Conservation (phyloP, 2,329 filamentous ascomycete genomes). For the Didymella sp. region DNA sequence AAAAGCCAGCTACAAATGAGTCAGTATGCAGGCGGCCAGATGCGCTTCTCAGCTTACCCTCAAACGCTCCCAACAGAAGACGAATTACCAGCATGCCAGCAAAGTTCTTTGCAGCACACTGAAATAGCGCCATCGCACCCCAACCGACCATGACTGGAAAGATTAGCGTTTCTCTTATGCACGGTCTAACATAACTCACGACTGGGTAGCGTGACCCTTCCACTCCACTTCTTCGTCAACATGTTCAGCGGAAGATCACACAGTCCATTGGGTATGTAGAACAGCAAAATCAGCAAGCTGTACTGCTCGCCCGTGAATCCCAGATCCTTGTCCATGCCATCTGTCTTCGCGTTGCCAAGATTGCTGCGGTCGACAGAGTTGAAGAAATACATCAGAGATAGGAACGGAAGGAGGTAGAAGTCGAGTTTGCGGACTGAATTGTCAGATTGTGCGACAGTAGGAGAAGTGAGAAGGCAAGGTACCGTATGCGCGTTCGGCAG, state of each 20-base stretch:
- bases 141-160: conserved; percentile 55
- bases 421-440: conserved; percentile 50
- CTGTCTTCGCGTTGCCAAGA: conserved; percentile 60
- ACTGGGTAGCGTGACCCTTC: conserved; percentile 50
- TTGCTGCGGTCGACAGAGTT: conserved; percentile 52
- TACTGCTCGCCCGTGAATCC: conserved; percentile 53
- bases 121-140: conserved; percentile 57
- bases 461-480: conserved; percentile 17
- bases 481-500: conserved; percentile 46
- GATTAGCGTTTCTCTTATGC: not conserved
- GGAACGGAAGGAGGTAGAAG: conserved; percentile 52
- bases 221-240: conserved; percentile 58
- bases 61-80: conserved; percentile 57
- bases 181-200: conserved; percentile 21
- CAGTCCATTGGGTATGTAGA: conserved; percentile 60
- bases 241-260: conserved; percentile 60
- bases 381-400: conserved; percentile 55
- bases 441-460: not conserved
- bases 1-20: conserved; percentile 57
- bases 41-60: conserved; percentile 30
- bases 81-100: conserved; percentile 58
- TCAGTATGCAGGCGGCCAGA: not conserved
- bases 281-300: conserved; percentile 57
- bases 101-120: conserved; percentile 59
- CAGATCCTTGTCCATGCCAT: conserved; percentile 56